These are phyloP conservation scores for Candida lessepsii DNA, from an alignment of 805 yeast genomes.

Conservation along the genomic window DNA sequence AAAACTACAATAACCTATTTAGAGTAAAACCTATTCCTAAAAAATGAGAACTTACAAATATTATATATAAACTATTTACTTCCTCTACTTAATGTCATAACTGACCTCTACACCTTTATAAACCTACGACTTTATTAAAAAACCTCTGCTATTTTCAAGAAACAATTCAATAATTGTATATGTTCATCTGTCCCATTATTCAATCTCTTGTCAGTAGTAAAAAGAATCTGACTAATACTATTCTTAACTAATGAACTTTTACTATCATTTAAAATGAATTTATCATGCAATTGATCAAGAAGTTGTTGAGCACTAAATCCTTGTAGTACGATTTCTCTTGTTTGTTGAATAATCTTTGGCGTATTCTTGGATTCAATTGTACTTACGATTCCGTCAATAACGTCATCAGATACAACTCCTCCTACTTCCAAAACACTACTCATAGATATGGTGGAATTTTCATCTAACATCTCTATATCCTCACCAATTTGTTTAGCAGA, in stretches of 20 bases:
- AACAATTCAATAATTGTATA: conserved; percentile 69
- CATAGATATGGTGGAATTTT: conserved; percentile 35
- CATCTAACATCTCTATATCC: conserved; percentile 27
- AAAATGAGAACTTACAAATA: too few species aligned
- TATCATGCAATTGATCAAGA: conserved; percentile 68
- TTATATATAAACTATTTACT: too few species aligned
- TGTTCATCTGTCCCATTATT: conserved; percentile 89
- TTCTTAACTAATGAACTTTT: conserved; percentile 58
- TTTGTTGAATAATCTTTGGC: conserved; percentile 34
- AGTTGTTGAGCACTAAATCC: conserved; percentile 84
- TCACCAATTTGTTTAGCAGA: conserved; percentile 14
- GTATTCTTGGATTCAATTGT: conserved; percentile 28
- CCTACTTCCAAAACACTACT: conserved; percentile 65
- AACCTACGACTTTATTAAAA: too few species aligned
- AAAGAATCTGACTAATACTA: conserved; percentile 59
- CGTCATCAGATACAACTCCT: conserved; percentile 62
- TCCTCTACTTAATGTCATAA: too few species aligned
- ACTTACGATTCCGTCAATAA: conserved; percentile 42
- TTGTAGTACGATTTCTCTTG: conserved; percentile 51
- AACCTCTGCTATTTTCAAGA: conserved; percentile 29
- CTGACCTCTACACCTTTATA: too few species aligned
- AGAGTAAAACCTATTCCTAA: too few species aligned
- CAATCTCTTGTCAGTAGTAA: conserved; percentile 71
- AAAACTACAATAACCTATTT: too few species aligned
- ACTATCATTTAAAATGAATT: conserved; percentile 54